Evolutionary conservation across 768 basidiomycete genomes (phyloP), one percentile per base, ranked within the genome.

Genomic region (Podaxis rugospora): DNA sequence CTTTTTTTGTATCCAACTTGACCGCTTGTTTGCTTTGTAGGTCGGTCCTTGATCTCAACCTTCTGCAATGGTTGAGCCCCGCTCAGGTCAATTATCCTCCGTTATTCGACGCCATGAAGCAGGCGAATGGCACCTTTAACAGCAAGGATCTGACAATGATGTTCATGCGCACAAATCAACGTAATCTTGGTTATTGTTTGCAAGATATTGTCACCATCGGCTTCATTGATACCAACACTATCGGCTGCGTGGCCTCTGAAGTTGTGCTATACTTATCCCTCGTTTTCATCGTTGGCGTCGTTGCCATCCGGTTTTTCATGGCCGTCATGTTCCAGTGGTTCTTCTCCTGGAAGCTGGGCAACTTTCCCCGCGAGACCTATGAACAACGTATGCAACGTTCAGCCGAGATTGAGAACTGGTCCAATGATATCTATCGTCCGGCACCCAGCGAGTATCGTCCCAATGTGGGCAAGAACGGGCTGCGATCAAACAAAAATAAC

Each of bases 301-400:
- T 98, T 64, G 82, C 85, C 57, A 94, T 97, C 72, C 92, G 94
- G 37, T 99, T 98, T 76, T 78, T 83, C 66, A 96, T 98, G 94
- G 97, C 97, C 51, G 92, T 97, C 69, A 80, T 96, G 71, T 99
- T 98, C 75, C 83, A 91, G 25, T 99, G 97, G 97, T 98, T 98
- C 83, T 90, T 92, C 72, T 93, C 91, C n/a, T 94, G 92, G 88
- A 87, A 87, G 68, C 80, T 99, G 44, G 97, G 97, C 51, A 90
- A 92, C 65, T 98, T 96, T 81, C 89, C 90, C 63, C 83, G 85
- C 40, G 97, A 99, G 76, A 93, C 93, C 14, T 93, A 95, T 70
- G 88, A 92, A 70, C 85, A 98, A 70, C 85, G 95, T 13, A 93
- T 93, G 87, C 85, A 87, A 63, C 88, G 96, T 23, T 87, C 90